A percentile compares a stretch with the other conserved stretches of the same genome.
Conservation (phyloP, 768 basidiomycete species). For the Ephemerocybe angulata region DNA sequence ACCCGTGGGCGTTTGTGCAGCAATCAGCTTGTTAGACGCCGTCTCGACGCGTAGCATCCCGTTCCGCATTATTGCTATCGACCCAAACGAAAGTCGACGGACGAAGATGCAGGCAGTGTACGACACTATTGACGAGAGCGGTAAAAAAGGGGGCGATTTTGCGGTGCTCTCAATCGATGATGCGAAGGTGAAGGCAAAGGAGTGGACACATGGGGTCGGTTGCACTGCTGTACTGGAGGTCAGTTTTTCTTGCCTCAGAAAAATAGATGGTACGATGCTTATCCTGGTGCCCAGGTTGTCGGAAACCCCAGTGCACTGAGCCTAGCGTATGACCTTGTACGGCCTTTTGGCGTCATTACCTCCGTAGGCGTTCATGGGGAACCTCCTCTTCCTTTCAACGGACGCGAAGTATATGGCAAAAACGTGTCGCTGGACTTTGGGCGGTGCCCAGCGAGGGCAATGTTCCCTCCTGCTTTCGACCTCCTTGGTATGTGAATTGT, state of each 20-base stretch:
- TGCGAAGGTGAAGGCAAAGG: slow-evolving; percentile 43
- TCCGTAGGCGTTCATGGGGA: slow-evolving; percentile 73
- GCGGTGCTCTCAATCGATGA: slow-evolving; percentile 48
- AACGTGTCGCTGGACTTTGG: slow-evolving; percentile 81
- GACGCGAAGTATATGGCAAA: slow-evolving; percentile 63
- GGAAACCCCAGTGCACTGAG: slow-evolving; percentile 62
- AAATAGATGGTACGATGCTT: no score
- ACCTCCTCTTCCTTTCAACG: slow-evolving; percentile 51
- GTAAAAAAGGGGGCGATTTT: slow-evolving; percentile 47
- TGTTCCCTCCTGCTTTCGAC: slow-evolving; percentile 70
- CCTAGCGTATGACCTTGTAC: slow-evolving; percentile 66
- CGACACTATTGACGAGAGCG: slow-evolving; percentile 40
- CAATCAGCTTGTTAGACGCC: slow-evolving; percentile 60
- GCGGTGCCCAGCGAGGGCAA: slow-evolving; percentile 73
- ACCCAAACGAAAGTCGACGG: slow-evolving; percentile 54
- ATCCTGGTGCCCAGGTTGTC: slow-evolving; percentile 54
- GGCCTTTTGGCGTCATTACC: slow-evolving; percentile 69
- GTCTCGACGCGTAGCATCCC: slow-evolving; percentile 42
- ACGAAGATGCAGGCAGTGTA: slow-evolving; percentile 60
- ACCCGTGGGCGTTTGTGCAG: slow-evolving; percentile 73
- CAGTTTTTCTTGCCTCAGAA: slow-evolving; percentile 7
- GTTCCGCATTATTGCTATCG: slow-evolving; percentile 62
- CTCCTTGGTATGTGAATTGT: slow-evolving; percentile 47
- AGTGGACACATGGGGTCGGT: slow-evolving; percentile 56
- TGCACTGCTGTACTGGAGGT: slow-evolving; percentile 71